Conservation (phyloP, 2,329 filamentous ascomycete genomes). For the Fusarium multiceps region DNA sequence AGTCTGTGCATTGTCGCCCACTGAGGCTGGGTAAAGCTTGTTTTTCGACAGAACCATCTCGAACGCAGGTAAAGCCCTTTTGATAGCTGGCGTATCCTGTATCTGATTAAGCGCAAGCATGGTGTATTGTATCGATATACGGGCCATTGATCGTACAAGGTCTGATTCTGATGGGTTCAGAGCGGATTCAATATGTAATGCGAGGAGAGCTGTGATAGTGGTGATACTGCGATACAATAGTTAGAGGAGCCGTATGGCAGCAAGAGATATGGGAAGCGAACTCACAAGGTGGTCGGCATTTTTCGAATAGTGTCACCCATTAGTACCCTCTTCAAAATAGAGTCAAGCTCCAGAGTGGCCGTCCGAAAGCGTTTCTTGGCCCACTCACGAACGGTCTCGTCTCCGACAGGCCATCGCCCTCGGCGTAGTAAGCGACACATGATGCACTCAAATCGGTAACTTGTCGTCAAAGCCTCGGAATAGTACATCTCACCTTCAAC, state of each 20-base stretch:
- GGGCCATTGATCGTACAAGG: constrained; percentile 6
- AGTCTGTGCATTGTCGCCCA: accelerated
- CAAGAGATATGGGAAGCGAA: too few species aligned
- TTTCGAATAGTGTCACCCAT: neutral
- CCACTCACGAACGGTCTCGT: constrained; percentile 5
- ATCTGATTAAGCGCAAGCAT: constrained; percentile 12
- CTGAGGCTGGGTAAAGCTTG: neutral
- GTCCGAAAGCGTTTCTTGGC: constrained; percentile 25
- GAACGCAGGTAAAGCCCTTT: constrained; percentile 11
- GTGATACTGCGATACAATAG: neutral
- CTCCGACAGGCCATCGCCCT: neutral
- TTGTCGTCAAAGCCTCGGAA: constrained; percentile 3
- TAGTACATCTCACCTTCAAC: neutral
- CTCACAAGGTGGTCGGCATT: neutral
- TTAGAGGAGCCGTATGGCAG: too few species aligned
- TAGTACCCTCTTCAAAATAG: constrained; percentile 15
- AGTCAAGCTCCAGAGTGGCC: constrained; percentile 23
- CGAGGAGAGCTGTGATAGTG: neutral
- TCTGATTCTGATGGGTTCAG: neutral
- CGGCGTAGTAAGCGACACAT: constrained; percentile 27
- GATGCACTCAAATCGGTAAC: constrained; percentile 33
- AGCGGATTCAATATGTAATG: constrained; percentile 10
- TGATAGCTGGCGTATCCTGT: constrained; percentile 1
- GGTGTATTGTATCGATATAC: constrained; percentile 7
- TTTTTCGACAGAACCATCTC: constrained; percentile 17